Percentiles rank a stretch among this genome's conserved stretches.
These are phyloP conservation scores for Magnaporthiopsis rhizophila DNA, from an alignment of 2,329 filamentous ascomycete genomes.

Conservation along the genomic window DNA sequence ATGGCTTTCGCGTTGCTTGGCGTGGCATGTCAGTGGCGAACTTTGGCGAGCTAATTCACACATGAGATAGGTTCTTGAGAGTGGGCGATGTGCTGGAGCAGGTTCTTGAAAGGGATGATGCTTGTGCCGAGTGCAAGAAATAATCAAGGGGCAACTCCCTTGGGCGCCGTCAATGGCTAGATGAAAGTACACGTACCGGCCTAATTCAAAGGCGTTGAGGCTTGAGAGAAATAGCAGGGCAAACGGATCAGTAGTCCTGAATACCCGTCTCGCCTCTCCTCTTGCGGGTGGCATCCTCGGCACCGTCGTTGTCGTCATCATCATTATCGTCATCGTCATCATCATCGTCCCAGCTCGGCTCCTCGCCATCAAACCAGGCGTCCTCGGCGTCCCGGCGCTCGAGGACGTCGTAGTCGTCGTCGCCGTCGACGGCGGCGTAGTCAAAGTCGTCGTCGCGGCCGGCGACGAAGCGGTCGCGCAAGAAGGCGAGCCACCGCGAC, in stretches of 20 bases:
- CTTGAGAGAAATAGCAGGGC: no score
- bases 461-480: conserved; percentile 65
- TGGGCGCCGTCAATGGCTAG: no score
- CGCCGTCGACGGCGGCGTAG: conserved; percentile 61
- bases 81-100: no score
- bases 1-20: no score
- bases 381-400: conserved; percentile 59
- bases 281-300: conserved; percentile 9
- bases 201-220: no score
- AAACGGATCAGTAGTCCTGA: conserved; percentile 54
- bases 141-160: no score
- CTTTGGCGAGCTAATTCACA: no score
- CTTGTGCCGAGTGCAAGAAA: no score
- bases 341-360: conserved; percentile 54
- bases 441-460: conserved; percentile 75
- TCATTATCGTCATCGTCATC: conserved; percentile 11
- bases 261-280: conserved; percentile 58
- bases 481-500: conserved; percentile 62
- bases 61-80: no score
- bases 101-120: no score
- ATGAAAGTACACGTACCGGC: no score
- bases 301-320: conserved; percentile 16
- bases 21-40: no score
- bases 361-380: conserved; percentile 72
- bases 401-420: conserved; percentile 62